These are phyloP conservation scores for Arabidopsis hybrid DNA, from an alignment of 441 rosid genomes.

Conservation along the genomic window DNA sequence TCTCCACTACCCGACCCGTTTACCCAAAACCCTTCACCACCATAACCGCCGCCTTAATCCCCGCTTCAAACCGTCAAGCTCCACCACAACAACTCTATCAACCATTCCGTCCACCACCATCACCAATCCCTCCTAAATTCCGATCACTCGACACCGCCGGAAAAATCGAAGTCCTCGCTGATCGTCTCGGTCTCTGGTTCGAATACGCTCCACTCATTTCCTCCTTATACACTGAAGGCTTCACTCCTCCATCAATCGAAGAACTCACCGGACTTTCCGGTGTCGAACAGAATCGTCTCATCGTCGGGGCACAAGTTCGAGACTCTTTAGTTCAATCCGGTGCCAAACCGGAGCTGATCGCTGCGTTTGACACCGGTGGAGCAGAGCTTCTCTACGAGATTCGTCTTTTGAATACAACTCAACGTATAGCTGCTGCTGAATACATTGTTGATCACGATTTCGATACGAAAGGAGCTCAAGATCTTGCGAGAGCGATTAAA, in stretches of 20 bases:
- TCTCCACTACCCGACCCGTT: conserved; percentile 9
- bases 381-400: conserved; percentile 85
- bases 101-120: conserved; percentile 52
- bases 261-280: conserved; percentile 79
- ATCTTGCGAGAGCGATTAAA: conserved; percentile 77
- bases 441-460: conserved; percentile 51
- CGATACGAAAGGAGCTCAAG: conserved; percentile 68
- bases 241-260: conserved; percentile 69
- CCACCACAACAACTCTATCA: conserved; percentile 40
- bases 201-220: conserved; percentile 79
- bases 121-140: conserved; percentile 54
- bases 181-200: conserved; percentile 46
- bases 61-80: conserved; percentile 41
- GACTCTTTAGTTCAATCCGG: conserved; percentile 64
- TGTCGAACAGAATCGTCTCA: conserved; percentile 78
- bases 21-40: conserved; percentile 32
- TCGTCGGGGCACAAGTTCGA: conserved; percentile 81
- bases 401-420: conserved; percentile 61
- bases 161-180: conserved; percentile 58
- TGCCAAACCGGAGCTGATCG: conserved; percentile 59
- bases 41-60: conserved; percentile 33
- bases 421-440: conserved; percentile 67
- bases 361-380: conserved; percentile 71
- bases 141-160: conserved; percentile 49
- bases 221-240: conserved; percentile 78